These are phyloP conservation scores for Begonia masoniana DNA, from an alignment of 306 rosid genomes.

Conservation along the genomic window DNA sequence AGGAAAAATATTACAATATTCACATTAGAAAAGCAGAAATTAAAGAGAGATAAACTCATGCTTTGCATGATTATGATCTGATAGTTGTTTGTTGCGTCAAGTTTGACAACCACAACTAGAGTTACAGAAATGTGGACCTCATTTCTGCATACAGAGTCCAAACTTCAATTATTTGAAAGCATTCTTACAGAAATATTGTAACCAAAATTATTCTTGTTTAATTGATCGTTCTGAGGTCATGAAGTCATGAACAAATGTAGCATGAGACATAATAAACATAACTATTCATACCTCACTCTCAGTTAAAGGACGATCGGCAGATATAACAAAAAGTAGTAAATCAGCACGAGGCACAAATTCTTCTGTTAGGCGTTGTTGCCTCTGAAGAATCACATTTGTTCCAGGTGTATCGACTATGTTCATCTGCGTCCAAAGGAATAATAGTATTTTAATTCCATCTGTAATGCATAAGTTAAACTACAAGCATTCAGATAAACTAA, in stretches of 20 bases:
- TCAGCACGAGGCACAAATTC: conserved; percentile 99
- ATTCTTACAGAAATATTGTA: no score
- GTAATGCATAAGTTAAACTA: not conserved
- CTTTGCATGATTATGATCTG: no score
- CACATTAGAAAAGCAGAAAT: not conserved
- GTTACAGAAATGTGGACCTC: no score
- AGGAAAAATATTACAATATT: not conserved
- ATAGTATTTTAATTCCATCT: not conserved
- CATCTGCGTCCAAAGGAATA: conserved; percentile 46
- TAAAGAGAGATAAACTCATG: not conserved
- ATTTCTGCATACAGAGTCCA: no score
- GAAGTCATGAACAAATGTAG: not conserved
- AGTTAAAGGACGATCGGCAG: conserved; percentile 95
- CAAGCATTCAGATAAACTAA: not conserved
- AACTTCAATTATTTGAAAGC: no score
- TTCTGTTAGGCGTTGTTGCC: conserved; percentile 93
- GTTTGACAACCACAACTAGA: no score
- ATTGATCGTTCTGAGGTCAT: not conserved
- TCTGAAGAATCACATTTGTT: conserved; percentile 95
- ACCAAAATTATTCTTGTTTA: not conserved
- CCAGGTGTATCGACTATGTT: conserved; percentile 93
- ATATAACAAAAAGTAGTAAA: conserved; percentile 83
- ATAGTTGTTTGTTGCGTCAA: not conserved
- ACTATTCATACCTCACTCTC: conserved; percentile 74
- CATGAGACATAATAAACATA: not conserved